phyloP scores from a whole-genome alignment of 2,329 filamentous ascomycete species.

The Apiospora pterosperma region DNA sequence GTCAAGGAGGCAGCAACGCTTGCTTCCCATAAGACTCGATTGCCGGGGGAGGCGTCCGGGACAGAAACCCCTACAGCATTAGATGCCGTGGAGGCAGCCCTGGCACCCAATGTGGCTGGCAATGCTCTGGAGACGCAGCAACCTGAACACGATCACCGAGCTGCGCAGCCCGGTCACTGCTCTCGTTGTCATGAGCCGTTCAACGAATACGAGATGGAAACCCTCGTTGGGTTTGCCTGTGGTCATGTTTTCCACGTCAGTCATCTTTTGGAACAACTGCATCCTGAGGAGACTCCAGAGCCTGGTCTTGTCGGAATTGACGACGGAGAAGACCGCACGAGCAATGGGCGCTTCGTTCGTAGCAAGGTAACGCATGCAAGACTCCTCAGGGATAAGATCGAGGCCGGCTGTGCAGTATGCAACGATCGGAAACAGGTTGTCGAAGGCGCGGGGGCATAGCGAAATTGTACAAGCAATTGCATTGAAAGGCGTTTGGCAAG shows the following conservation, averaged over 20 bases:
- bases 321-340: constrained; percentile 38
- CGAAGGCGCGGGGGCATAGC: constrained; percentile 1
- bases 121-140: constrained; percentile 21
- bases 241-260: constrained; percentile 77
- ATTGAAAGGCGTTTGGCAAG: constrained; percentile 3
- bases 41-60: constrained; percentile 16
- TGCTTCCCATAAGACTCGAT: constrained; percentile 11
- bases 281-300: constrained; percentile 44
- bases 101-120: constrained; percentile 6
- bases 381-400: constrained; percentile 67
- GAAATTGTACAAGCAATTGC: neutral
- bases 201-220: constrained; percentile 62
- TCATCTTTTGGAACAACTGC: constrained; percentile 60
- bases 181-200: constrained; percentile 56
- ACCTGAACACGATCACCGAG: constrained; percentile 25
- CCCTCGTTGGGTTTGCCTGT: constrained; percentile 76
- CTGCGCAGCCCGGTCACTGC: constrained; percentile 52
- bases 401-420: constrained; percentile 63
- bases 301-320: constrained; percentile 31
- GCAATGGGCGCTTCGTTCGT: constrained; percentile 64
- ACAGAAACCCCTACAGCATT: constrained; percentile 17
- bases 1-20: constrained; percentile 35
- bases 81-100: constrained; percentile 10
- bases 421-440: constrained; percentile 27
- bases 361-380: constrained; percentile 86